A percentile compares a stretch with the other conserved stretches of the same genome.
Conservation (phyloP, 1,284 basidiomycete species). For the Moesziomyces antarcticus region DNA sequence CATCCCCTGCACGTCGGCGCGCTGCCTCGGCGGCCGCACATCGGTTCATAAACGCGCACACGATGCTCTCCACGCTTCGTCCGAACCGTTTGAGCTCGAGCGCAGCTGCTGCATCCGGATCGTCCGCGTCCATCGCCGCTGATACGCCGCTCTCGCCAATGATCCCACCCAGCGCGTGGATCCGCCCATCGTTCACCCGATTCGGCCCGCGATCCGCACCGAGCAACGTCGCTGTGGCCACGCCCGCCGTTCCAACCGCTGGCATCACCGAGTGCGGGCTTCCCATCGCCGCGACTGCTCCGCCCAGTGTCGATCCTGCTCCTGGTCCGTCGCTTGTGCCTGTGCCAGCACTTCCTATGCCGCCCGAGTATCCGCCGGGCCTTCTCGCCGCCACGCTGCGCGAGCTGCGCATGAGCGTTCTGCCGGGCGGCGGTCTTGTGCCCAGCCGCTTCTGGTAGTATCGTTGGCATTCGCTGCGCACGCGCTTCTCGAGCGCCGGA, state of each 20-base stretch:
- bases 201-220: constrained; percentile 44
- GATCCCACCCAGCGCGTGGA: constrained; percentile 46
- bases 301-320: constrained; percentile 1
- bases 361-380: constrained; percentile 28
- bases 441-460: constrained; percentile 62
- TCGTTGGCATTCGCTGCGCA: constrained; percentile 59
- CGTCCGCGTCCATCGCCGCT: constrained; percentile 50
- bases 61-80: constrained; percentile 58
- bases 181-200: constrained; percentile 50
- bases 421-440: constrained; percentile 33
- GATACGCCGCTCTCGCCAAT: constrained; percentile 50
- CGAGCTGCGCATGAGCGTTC: constrained; percentile 41
- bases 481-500: constrained; percentile 58
- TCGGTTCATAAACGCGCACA: constrained; percentile 63
- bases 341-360: not conserved
- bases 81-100: constrained; percentile 60
- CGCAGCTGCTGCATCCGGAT: constrained; percentile 54
- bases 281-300: not conserved
- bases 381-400: constrained; percentile 22
- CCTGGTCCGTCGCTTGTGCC: constrained; percentile 14
- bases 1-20: constrained; percentile 5
- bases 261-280: constrained; percentile 1
- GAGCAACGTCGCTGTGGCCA: constrained; percentile 18
- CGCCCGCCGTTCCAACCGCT: constrained; percentile 1
- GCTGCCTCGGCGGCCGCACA: constrained; percentile 23